Percentiles rank a stretch among this genome's conserved stretches.
Conservation (phyloP, 306 rosid genomes). For the peach (Prunus persica) region DNA sequence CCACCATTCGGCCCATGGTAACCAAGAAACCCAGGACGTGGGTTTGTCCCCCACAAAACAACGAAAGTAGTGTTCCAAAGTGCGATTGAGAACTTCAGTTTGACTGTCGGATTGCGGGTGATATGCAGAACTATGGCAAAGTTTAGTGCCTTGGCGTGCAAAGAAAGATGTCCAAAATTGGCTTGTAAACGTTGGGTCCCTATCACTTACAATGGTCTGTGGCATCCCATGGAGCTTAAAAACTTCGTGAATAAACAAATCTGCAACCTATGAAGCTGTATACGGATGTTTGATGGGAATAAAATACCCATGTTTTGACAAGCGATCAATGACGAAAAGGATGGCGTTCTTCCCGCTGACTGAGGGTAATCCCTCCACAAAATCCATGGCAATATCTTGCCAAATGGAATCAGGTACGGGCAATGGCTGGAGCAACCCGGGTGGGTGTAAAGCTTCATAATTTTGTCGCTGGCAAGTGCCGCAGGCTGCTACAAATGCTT, state of each 20-base stretch:
- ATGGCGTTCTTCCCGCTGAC: not conserved
- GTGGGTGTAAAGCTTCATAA: not conserved
- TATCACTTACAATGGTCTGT: not conserved
- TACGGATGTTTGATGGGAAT: not conserved
- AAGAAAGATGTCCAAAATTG: not conserved
- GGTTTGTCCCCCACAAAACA: not conserved
- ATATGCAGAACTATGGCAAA: not conserved
- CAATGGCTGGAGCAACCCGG: not conserved
- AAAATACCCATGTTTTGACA: not conserved
- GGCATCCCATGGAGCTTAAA: not conserved
- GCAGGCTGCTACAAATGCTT: not conserved
- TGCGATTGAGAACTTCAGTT: not conserved
- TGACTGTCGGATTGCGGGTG: not conserved
- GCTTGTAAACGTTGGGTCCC: not conserved
- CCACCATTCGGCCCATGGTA: constrained; percentile 9
- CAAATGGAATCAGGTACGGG: not conserved
- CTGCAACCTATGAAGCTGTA: not conserved
- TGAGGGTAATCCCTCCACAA: not conserved
- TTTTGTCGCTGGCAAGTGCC: not conserved
- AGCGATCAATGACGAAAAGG: not conserved
- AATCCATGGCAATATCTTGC: not conserved
- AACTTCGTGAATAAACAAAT: not conserved
- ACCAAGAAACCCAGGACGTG: not conserved
- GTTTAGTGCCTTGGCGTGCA: not conserved
- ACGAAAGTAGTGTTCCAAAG: not conserved